Evolutionary conservation across 2,329 filamentous ascomycete species (phyloP).

Genomic region (Hypoxylon sp.): DNA sequence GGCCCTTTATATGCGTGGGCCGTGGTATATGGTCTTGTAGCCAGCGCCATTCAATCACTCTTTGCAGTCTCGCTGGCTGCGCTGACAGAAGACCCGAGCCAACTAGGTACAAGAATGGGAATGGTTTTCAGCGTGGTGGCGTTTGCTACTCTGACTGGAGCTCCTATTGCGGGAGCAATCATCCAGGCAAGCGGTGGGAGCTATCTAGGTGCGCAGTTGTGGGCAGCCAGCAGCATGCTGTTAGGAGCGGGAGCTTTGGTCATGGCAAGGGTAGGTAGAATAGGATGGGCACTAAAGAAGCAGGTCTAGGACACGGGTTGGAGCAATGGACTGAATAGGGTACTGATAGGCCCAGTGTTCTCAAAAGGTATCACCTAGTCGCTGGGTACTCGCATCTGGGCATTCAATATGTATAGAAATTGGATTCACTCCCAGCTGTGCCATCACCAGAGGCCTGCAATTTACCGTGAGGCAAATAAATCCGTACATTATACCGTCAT

Average conservation of each 20-base stretch:
- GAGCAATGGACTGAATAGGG: too few species aligned
- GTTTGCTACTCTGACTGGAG: slow-evolving; percentile 59
- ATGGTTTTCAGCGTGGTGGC: slow-evolving; percentile 60
- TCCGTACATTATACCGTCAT: too few species aligned
- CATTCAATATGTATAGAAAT: too few species aligned
- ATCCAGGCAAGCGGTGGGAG: slow-evolving; percentile 52
- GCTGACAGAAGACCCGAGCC: slow-evolving; percentile 56
- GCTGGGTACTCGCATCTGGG: too few species aligned
- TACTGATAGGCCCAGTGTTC: too few species aligned
- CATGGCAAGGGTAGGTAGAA: slow-evolving; percentile 19
- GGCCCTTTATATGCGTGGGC: slow-evolving; percentile 21
- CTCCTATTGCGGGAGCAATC: slow-evolving; percentile 59
- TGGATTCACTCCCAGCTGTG: too few species aligned
- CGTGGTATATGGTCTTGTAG: slow-evolving; percentile 27
- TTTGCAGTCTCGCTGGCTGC: slow-evolving; percentile 19
- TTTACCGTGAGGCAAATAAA: too few species aligned
- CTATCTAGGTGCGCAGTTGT: slow-evolving; percentile 55
- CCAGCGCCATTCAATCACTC: slow-evolving; percentile 25
- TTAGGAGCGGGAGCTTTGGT: slow-evolving; percentile 18
- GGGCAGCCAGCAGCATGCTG: slow-evolving; percentile 24
- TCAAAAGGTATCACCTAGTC: too few species aligned
- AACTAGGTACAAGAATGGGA: slow-evolving; percentile 59
- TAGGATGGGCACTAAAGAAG: slow-evolving; percentile 19
- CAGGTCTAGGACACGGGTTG: slow-evolving; percentile 12
- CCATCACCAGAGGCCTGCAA: too few species aligned